Evolutionary conservation across 306 rosid genomes (phyloP).

Genomic region (Ormosia emarginata): DNA sequence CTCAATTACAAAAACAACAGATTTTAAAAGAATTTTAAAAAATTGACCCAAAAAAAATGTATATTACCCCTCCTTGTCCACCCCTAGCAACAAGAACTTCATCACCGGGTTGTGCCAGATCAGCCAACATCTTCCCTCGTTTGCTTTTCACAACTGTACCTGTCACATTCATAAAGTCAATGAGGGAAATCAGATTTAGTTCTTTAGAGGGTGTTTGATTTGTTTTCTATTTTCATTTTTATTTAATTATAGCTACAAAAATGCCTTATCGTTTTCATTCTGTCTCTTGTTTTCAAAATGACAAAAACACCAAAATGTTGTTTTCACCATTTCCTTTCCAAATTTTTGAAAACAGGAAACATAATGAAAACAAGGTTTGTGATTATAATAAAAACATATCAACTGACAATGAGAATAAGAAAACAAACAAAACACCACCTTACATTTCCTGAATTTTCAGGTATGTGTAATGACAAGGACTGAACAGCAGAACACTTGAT

Average conservation of each 20-base stretch:
- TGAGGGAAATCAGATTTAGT: background rate
- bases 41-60: background rate
- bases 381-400: background rate
- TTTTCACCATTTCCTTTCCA: background rate
- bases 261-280: too few relatives aligned
- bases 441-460: too few relatives aligned
- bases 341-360: background rate
- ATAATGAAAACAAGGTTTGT: background rate
- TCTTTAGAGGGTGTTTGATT: background rate
- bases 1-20: background rate
- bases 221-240: too few relatives aligned
- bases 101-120: conserved; percentile 74
- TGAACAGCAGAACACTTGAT: background rate
- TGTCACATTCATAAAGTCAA: conserved; percentile 27
- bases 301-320: background rate
- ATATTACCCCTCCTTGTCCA: conserved; percentile 96
- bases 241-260: too few relatives aligned
- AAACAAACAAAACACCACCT: background rate
- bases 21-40: background rate
- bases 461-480: background rate
- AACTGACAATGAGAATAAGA: background rate
- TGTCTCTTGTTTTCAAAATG: too few relatives aligned
- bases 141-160: conserved; percentile 92
- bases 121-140: conserved; percentile 79
- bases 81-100: conserved; percentile 92